A percentile compares a stretch with the other conserved stretches of the same genome.
These are phyloP conservation scores for Yamadazyma siamensis DNA, from an alignment of 1,139 yeast genomes.

Conservation along the genomic window DNA sequence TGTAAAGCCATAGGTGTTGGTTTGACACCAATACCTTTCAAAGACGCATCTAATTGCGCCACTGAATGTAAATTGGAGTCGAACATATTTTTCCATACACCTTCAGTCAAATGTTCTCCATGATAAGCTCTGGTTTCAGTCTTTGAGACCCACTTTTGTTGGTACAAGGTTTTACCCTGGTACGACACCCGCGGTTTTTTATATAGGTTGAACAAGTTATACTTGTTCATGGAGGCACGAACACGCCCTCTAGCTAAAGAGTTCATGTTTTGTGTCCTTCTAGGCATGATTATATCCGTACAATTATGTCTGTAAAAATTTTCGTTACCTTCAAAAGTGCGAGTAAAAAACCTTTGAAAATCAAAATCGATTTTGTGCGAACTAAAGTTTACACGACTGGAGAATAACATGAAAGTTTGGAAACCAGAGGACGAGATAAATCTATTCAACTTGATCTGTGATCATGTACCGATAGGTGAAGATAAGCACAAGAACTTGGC, in stretches of 20 bases:
- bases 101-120: conserved; percentile 89
- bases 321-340: no score
- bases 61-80: conserved; percentile 77
- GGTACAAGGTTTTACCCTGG: conserved; percentile 64
- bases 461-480: conserved; percentile 62
- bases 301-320: conserved; percentile 6
- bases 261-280: conserved; percentile 56
- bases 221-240: conserved; percentile 90
- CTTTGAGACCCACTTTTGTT: conserved; percentile 90
- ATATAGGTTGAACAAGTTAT: conserved; percentile 82
- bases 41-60: conserved; percentile 76
- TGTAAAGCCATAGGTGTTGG: conserved; percentile 82
- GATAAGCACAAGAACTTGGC: conserved; percentile 59
- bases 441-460: conserved; percentile 63
- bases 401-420: conserved; percentile 38
- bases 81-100: conserved; percentile 66
- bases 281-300: conserved; percentile 56
- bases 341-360: no score
- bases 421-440: conserved; percentile 61
- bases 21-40: conserved; percentile 54
- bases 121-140: conserved; percentile 93
- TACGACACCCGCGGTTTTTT: conserved; percentile 57
- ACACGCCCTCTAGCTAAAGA: conserved; percentile 69
- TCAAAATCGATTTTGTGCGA: no score
- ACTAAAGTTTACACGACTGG: conserved; percentile 4